A percentile compares a stretch with the other conserved stretches of the same genome.
phyloP scores from a whole-genome alignment of 768 basidiomycete species.

The Sarcodon aspratus region DNA sequence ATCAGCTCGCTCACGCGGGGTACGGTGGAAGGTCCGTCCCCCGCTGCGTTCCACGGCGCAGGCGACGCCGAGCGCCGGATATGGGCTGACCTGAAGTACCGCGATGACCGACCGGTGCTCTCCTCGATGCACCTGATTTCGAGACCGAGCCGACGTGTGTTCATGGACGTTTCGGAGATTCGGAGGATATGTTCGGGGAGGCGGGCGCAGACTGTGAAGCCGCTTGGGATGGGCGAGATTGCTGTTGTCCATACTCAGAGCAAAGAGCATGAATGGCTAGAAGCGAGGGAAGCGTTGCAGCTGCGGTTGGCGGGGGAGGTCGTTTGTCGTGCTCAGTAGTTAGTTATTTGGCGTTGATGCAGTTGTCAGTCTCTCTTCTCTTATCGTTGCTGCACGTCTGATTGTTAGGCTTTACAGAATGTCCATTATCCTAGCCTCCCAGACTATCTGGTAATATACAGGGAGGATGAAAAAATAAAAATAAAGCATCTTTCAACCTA shows the following conservation, averaged over 20 bases:
- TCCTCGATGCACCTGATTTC: constrained; percentile 71
- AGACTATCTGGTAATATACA: too few species aligned
- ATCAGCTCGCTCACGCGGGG: constrained; percentile 76
- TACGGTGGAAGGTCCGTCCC: constrained; percentile 52
- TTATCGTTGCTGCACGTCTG: too few species aligned
- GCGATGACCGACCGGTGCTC: constrained; percentile 81
- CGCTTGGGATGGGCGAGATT: constrained; percentile 88
- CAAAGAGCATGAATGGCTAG: constrained; percentile 74
- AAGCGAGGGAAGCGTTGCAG: constrained; percentile 85
- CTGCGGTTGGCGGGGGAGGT: constrained; percentile 77
- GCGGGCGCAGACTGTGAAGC: constrained; percentile 68
- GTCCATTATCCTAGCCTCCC: too few species aligned
- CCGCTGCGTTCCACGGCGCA: constrained; percentile 45
- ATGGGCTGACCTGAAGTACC: constrained; percentile 93
- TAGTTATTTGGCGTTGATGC: too few species aligned
- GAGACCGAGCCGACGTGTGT: constrained; percentile 71
- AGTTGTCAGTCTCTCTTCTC: too few species aligned
- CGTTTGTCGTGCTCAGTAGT: constrained; percentile 63
- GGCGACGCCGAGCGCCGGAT: constrained; percentile 65
- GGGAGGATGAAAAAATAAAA: not conserved
- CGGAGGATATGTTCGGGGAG: constrained; percentile 71
- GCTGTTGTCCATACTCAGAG: constrained; percentile 69
- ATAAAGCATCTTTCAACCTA: constrained; percentile 20
- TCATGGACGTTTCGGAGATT: constrained; percentile 67
- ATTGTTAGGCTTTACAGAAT: too few species aligned